Evolutionary conservation across 176 grass and related monocot species (phyloP), one percentile per base, ranked within the genome.

Genomic region (Cocos nucifera): DNA sequence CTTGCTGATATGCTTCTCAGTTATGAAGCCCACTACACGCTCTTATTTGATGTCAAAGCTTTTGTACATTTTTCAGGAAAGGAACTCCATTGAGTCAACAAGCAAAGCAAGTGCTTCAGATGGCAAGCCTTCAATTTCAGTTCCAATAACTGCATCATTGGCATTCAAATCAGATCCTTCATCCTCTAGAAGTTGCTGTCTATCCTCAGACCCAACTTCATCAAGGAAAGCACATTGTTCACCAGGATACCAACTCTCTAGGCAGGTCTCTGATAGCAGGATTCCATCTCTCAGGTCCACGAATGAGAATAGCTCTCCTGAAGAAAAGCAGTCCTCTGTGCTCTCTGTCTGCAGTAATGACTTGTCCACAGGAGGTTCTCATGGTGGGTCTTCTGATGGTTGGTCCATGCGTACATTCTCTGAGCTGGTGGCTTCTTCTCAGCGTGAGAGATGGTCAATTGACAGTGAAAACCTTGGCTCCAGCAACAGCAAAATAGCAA

Each of bases 371-470:
- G 68, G 56, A 19, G 65, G 65, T 16, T 73, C 70, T 63, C 50
- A 63, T 73, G 73, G 66, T 52, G 84, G 80, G 19, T 83, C 85
- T 63, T 89, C 85, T 20, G 79, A 89, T 57, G 69, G 69, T 17
- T 85, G 85, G 81, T 95, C 89, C 56, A 82, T 72, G 63, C 61
- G 35, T 68, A 82, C 75, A 60, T 88, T 79, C 62, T 87, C 84
- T 70, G 80, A 88, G 66, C 79, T 79, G 16, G 52, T 88, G 59
- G 81, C 64, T 70, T 73, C 67, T 61, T 79, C 78, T 55, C 78
- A 73, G 61, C 76, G 68, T 77, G 92, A 87, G 62, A 90, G 71
- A 62, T 94, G 77, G 89, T 82, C 67, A 15, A 68, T 85, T 65
- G 81, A 88, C n/a, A 88, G 57, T 66, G 82, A 87, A 39, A 51